Percentiles rank a stretch among this genome's conserved stretches.
phyloP scores from a whole-genome alignment of 352 stramenopile species.

The Phytophthora pseudosyringae region DNA sequence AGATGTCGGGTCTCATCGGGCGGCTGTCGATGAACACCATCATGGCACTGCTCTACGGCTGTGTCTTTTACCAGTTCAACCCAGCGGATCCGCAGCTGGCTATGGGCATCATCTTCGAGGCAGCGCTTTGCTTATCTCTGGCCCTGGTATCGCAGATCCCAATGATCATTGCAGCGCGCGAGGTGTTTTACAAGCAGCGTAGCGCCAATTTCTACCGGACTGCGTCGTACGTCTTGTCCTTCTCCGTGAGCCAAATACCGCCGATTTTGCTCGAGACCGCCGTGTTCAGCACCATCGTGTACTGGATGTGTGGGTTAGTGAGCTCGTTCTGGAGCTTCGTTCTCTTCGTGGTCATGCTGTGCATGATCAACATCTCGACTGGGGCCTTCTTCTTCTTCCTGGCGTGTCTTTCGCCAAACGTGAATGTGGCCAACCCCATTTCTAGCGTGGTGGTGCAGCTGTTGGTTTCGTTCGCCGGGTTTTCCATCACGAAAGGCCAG shows the following conservation, averaged over 20 bases:
- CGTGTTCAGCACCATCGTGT: slow-evolving; percentile 19
- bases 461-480: slow-evolving; percentile 24
- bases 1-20: slow-evolving; percentile 18
- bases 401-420: slow-evolving; percentile 13
- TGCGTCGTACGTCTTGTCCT: slow-evolving; percentile 24
- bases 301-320: slow-evolving; percentile 39
- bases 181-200: slow-evolving; percentile 32
- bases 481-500: slow-evolving; percentile 27
- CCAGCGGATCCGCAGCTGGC: slow-evolving; percentile 14
- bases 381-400: slow-evolving; percentile 30
- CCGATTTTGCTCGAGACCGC: slow-evolving; percentile 20
- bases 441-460: slow-evolving; percentile 5
- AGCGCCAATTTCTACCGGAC: slow-evolving; percentile 27
- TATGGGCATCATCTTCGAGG: slow-evolving; percentile 28
- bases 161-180: slow-evolving; percentile 17
- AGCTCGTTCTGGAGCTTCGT: slow-evolving; percentile 17
- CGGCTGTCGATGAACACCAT: slow-evolving; percentile 24
- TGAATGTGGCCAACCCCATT: slow-evolving; percentile 22
- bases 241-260: slow-evolving; percentile 15
- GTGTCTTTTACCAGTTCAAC: slow-evolving; percentile 33
- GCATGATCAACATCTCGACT: slow-evolving; percentile 16
- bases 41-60: slow-evolving; percentile 23
- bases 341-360: slow-evolving; percentile 20
- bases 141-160: slow-evolving; percentile 17
- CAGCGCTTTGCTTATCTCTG: slow-evolving; percentile 23